phyloP scores from a whole-genome alignment of 108 stramenopile species.

The Asterionellopsis glacialis region DNA sequence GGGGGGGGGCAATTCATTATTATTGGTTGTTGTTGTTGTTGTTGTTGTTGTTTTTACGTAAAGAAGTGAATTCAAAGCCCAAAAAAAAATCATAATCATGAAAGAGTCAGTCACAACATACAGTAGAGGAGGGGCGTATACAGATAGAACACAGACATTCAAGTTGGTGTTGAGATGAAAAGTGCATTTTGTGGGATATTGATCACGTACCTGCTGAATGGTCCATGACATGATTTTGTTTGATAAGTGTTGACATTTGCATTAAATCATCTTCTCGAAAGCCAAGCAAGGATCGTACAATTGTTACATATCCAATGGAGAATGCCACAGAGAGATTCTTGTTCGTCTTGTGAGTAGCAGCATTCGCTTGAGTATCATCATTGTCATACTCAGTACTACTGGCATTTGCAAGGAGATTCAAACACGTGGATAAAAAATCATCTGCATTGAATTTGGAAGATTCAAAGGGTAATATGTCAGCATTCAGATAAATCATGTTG shows the following conservation, averaged over 20 bases:
- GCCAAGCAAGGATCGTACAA: neutral
- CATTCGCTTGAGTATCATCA: too few relatives aligned
- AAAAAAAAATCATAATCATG: neutral
- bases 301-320: neutral
- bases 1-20: too few relatives aligned
- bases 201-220: neutral
- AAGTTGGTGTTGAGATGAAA: too few relatives aligned
- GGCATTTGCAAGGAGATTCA: neutral
- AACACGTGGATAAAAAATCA: neutral
- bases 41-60: too few relatives aligned
- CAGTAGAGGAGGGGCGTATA: neutral
- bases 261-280: neutral
- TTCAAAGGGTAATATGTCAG: conserved; percentile 42
- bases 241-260: neutral
- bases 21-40: neutral
- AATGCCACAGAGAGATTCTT: neutral
- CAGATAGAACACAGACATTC: neutral
- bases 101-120: neutral
- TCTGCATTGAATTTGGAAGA: neutral
- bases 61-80: too few relatives aligned
- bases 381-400: neutral
- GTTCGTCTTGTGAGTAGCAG: neutral
- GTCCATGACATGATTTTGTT: neutral
- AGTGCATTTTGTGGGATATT: too few relatives aligned
- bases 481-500: conserved; percentile 28